These are phyloP conservation scores for Giardia muris DNA, from an alignment of 208 protist species.

Conservation along the genomic window DNA sequence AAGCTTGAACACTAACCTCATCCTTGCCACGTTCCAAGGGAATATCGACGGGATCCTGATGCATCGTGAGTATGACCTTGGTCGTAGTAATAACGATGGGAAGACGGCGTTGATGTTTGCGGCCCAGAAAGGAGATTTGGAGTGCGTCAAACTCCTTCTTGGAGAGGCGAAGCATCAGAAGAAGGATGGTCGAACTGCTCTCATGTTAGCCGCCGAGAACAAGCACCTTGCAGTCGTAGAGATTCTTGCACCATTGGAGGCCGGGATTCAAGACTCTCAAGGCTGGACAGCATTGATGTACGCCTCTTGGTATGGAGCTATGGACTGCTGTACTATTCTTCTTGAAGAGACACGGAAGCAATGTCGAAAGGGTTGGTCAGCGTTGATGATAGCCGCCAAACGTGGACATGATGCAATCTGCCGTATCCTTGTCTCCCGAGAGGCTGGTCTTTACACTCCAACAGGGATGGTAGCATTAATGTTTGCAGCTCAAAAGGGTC, in stretches of 20 bases:
- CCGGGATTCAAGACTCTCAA: not conserved
- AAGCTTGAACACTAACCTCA: not conserved
- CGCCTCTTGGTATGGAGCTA: not conserved
- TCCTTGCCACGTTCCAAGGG: not conserved
- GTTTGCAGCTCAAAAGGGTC: not conserved
- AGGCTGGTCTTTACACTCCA: not conserved
- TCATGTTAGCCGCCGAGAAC: not conserved
- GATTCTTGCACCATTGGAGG: not conserved
- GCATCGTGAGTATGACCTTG: not conserved
- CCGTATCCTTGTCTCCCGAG: not conserved
- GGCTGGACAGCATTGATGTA: not conserved
- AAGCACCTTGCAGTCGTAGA: not conserved
- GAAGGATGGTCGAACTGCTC: not conserved
- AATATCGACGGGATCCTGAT: not conserved
- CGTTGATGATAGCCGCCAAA: not conserved
- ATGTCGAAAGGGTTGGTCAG: not conserved
- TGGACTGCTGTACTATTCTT: not conserved
- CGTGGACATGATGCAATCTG: not conserved
- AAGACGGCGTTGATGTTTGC: not conserved
- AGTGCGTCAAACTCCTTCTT: not conserved
- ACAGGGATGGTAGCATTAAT: not conserved
- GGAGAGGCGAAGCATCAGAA: not conserved
- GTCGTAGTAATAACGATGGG: not conserved
- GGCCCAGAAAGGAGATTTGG: not conserved
- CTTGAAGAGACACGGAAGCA: not conserved